phyloP scores from a whole-genome alignment of 2,329 filamentous ascomycete species.

The Didymella lethalis region DNA sequence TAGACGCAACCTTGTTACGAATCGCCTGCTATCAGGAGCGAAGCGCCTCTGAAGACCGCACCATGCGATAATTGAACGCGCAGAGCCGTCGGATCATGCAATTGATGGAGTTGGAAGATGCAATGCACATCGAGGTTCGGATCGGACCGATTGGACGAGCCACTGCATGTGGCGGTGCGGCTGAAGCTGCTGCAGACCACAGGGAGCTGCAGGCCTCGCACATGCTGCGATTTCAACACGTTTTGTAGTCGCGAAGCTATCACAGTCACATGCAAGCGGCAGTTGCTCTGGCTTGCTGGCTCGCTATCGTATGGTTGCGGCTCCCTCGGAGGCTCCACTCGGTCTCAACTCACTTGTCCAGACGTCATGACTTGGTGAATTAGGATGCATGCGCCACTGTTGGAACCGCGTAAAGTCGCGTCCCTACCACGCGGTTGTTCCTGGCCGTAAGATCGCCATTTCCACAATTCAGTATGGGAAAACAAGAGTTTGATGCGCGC shows the following conservation, averaged over 20 bases:
- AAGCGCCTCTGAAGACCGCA: not conserved
- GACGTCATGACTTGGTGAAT: slow-evolving; percentile 25
- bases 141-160: slow-evolving; percentile 7
- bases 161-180: slow-evolving; percentile 2
- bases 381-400: slow-evolving; percentile 19
- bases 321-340: slow-evolving; percentile 16
- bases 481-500: slow-evolving; percentile 22
- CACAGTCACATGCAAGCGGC: slow-evolving; percentile 17
- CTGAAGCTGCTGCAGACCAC: slow-evolving; percentile 12
- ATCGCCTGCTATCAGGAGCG: not conserved
- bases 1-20: not conserved
- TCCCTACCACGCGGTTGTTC: slow-evolving; percentile 15
- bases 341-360: slow-evolving; percentile 15
- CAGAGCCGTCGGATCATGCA: not conserved
- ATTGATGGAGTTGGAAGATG: not conserved
- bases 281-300: slow-evolving; percentile 7
- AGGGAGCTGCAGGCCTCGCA: not conserved
- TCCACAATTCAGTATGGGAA: slow-evolving; percentile 17
- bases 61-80: not conserved
- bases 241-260: slow-evolving; percentile 1
- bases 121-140: slow-evolving; percentile 1
- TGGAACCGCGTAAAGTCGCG: slow-evolving; percentile 21
- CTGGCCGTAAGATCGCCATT: slow-evolving; percentile 17
- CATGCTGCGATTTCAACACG: slow-evolving; percentile 8
- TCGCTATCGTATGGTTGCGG: slow-evolving; percentile 16